Percentiles rank a stretch among this genome's conserved stretches.
Evolutionary conservation across 2,329 filamentous ascomycete species (phyloP).

Genomic region (Emmonsiellopsis sp.): DNA sequence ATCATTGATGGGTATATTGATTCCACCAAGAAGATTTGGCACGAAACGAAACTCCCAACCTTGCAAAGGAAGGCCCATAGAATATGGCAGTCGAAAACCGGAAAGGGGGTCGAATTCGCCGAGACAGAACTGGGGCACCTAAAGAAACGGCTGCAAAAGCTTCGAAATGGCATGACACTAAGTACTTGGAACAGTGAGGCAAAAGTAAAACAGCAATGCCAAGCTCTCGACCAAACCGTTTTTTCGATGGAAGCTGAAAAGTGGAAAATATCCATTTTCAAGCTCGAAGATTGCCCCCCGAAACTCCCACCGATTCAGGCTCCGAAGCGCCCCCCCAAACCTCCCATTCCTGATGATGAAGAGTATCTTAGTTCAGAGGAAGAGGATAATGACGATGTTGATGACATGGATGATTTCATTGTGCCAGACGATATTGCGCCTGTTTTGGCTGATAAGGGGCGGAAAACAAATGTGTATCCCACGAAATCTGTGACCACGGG

Average conservation of each 20-base stretch:
- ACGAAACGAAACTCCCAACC: slow-evolving; percentile 47
- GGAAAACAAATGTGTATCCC: background rate
- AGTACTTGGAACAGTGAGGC: slow-evolving; percentile 45
- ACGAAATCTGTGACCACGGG: background rate
- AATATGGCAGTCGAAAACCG: slow-evolving; percentile 51
- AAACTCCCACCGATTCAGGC: slow-evolving; percentile 12
- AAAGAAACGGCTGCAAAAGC: slow-evolving; percentile 46
- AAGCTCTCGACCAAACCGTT: slow-evolving; percentile 56
- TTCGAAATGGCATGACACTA: slow-evolving; percentile 44
- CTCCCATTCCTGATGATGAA: slow-evolving; percentile 13
- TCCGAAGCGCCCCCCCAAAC: slow-evolving; percentile 3
- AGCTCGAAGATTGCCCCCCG: slow-evolving; percentile 23
- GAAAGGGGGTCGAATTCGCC: slow-evolving; percentile 38
- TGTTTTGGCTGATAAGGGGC: background rate
- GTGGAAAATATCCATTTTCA: slow-evolving; percentile 39
- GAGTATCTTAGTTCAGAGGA: slow-evolving; percentile 27
- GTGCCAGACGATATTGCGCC: slow-evolving; percentile 15
- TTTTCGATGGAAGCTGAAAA: slow-evolving; percentile 42
- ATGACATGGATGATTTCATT: slow-evolving; percentile 23
- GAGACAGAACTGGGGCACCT: slow-evolving; percentile 35
- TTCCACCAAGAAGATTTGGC: slow-evolving; percentile 48
- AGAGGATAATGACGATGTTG: slow-evolving; percentile 11
- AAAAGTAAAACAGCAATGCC: slow-evolving; percentile 49
- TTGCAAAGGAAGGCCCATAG: slow-evolving; percentile 48
- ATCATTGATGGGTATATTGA: slow-evolving; percentile 49